Evolutionary conservation across 2,329 filamentous ascomycete species (phyloP), one percentile per base, ranked within the genome.

Genomic region (Diaporthe australafricana): DNA sequence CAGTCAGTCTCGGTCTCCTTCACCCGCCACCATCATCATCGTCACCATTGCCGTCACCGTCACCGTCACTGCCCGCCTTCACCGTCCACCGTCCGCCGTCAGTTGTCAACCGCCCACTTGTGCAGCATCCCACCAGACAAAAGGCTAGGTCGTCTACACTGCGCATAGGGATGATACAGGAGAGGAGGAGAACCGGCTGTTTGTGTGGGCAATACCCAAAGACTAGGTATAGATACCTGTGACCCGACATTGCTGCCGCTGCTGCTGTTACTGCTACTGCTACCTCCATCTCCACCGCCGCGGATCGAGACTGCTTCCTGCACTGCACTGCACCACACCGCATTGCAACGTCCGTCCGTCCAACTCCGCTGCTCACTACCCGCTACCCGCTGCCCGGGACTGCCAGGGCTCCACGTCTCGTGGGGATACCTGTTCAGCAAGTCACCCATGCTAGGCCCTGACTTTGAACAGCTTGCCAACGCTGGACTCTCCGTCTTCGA

Each of bases 401-500:
- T 50, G 8, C 20, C 42, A 38, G 60, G 60, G 45, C 60, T 65
- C 60, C 60, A 50, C 60, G 60, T 3, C 2, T 50, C 60, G 45
- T 65, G 60, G 45, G 14, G 60, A 50, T 30, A 6, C 60, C 60
- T 38, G 45, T 30, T 14, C 60, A 50, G 45, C 45, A 25, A 38
- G 8, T 48, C 53, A 35, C 67, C 67, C 35, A 69, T 69, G 67
- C 45, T 22, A 20, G 38, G 42, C 53, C 67, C 5, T n/a, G 67
- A 60, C 45, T 47, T 69, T 20, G 55, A 69, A 25, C 67, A 60
- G 67, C 67, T 69, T 7, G 47, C 67, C 55, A 69, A 69, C 20
- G 67, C 67, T 30, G 67, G 67, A 12, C 42, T 69, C 40, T 69
- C 53, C 45, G 67, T 69, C 45, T 69, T 62, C 45, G 67, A 69